A percentile compares a stretch with the other conserved stretches of the same genome.
Conservation (phyloP, 495 filamentous ascomycete species). For the Daldinia caldariorum region DNA sequence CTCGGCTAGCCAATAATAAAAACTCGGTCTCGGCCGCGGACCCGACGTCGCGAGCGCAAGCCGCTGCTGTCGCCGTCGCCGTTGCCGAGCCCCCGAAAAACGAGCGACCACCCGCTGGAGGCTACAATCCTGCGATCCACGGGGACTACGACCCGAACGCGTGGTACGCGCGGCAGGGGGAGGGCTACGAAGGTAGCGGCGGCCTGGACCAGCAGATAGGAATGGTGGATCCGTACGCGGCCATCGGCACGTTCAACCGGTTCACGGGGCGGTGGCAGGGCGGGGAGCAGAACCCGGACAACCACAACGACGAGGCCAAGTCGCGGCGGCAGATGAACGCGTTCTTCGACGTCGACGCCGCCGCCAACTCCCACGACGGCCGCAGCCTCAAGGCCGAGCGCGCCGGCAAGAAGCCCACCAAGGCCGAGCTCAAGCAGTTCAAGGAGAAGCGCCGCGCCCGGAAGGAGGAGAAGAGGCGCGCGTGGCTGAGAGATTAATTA, state of each 20-base stretch:
- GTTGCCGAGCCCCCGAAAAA: constrained; percentile 48
- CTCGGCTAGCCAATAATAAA: constrained; percentile 69
- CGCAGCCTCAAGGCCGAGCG: constrained; percentile 91
- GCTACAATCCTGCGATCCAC: constrained; percentile 96
- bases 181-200: constrained; percentile 44
- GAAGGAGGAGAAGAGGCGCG: constrained; percentile 94
- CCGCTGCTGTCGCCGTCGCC: constrained; percentile 43
- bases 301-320: constrained; percentile 91
- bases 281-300: constrained; percentile 62
- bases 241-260: constrained; percentile 85
- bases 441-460: constrained; percentile 74
- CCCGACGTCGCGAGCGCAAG: constrained; percentile 34
- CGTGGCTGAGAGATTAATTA: constrained; percentile 79
- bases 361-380: constrained; percentile 92
- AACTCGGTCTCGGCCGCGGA: constrained; percentile 17
- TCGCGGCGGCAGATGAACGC: constrained; percentile 88
- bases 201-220: neutral
- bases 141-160: constrained; percentile 95
- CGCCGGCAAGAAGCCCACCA: constrained; percentile 85
- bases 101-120: constrained; percentile 58
- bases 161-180: constrained; percentile 75
- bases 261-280: constrained; percentile 91
- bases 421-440: constrained; percentile 80
- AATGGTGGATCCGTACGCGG: constrained; percentile 58
- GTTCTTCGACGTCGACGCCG: constrained; percentile 97